Base-by-base conservation (phyloP, 495 filamentous ascomycete genomes). In the Lophium mytilinum region DNA sequence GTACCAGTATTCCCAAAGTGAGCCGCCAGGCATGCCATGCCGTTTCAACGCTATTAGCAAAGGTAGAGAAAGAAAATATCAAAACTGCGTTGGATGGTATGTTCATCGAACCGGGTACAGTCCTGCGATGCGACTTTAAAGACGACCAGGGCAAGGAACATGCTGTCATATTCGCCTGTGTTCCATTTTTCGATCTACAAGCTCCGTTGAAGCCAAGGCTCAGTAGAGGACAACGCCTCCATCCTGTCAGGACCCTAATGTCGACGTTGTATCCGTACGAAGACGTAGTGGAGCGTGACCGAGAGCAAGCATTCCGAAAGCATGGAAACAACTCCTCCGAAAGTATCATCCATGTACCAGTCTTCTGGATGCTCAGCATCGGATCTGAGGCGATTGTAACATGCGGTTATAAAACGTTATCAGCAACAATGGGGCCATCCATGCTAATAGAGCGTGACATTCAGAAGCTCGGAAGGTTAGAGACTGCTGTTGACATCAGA, bases 71-170 rank as follows among this genome's bases (percentile, higher is more conserved):
- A 35, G 61, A 63, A 24, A 59, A 50, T 30, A 17, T 59, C 3
- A 51, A 50, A 15, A 43, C 46, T 11, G 58, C 53, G 18, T 18
- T 59, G 1, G 56, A 46, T 37, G 61, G 61, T 0, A 55, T 63
- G 45, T 63, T 63, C 47, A 59, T 63, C 33, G 61, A 59, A 40
- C 61, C 56, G 4, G 61, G 61, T n/a, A 63, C 61, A 3, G 52
- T 63, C 11, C 11, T 63, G 19, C 41, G 61, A 34, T 18, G 17
- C 12, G 45, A 48, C 12, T 12, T 17, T 3, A 48, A 12, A 12
- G 19, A 48, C 19, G 56, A 37, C 8, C 56, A 59, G 17, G 61
- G 56, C 18, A 37, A 24, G 12, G 14, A 51, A 0, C 37, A 37
- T 15, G 58, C 61, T 6, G 60, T 63, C 37, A 59, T 59, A 10